A percentile compares a stretch with the other conserved stretches of the same genome.
phyloP scores from a whole-genome alignment of 2,329 filamentous ascomycete species.

The Pseudohalonectria lignicola region DNA sequence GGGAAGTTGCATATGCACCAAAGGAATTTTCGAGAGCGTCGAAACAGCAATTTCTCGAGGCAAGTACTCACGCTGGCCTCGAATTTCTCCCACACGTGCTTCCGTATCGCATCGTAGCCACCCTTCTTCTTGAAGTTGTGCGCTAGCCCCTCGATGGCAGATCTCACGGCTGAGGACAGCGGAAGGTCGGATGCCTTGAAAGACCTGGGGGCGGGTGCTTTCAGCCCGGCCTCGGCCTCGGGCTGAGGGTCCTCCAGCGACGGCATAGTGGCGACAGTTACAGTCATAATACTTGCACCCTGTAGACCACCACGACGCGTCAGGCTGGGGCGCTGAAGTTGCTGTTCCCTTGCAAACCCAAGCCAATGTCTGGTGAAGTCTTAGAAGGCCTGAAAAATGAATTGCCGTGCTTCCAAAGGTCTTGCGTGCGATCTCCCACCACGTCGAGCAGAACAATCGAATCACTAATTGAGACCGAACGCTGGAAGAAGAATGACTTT shows the following conservation, averaged over 20 bases:
- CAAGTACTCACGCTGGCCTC: conserved; percentile 47
- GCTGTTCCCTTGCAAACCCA: too few relatives aligned
- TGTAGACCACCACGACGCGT: too few relatives aligned
- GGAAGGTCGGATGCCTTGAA: conserved; percentile 69
- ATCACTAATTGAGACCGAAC: too few relatives aligned
- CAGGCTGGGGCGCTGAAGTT: too few relatives aligned
- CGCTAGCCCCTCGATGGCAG: conserved; percentile 64
- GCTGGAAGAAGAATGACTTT: too few relatives aligned
- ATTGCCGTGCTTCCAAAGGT: too few relatives aligned
- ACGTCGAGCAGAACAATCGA: too few relatives aligned
- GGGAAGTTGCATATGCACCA: neutral
- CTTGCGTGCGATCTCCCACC: too few relatives aligned
- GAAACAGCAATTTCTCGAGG: neutral
- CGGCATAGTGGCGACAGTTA: conserved; percentile 6
- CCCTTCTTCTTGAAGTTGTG: conserved; percentile 81
- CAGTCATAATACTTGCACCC: too few relatives aligned
- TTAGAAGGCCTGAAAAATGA: too few relatives aligned
- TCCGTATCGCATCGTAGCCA: conserved; percentile 68
- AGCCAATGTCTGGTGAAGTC: too few relatives aligned
- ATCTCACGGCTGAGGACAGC: conserved; percentile 59
- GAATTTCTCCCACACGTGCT: conserved; percentile 66
- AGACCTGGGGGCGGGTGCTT: conserved; percentile 24
- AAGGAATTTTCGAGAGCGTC: too few relatives aligned
- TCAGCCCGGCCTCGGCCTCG: neutral
- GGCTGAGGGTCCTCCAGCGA: conserved; percentile 3